Base-by-base conservation (phyloP, 1,139 yeast genomes). In the Magnusiomyces fungicola region DNA sequence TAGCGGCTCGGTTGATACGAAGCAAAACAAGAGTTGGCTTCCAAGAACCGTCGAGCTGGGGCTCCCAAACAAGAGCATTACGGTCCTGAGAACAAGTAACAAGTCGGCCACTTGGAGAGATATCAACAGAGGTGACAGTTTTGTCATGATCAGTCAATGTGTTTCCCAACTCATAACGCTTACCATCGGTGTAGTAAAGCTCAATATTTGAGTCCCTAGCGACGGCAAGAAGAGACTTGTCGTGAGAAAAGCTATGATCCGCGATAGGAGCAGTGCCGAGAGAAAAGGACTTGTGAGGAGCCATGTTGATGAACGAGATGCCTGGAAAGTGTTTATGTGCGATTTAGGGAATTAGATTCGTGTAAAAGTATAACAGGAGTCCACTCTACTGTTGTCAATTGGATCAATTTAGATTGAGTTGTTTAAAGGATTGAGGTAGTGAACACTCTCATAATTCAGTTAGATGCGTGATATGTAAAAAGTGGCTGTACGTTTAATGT, bases 61-160 rank as follows among this genome's bases (percentile, higher is more conserved):
- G 83, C 57, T 87, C 92, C 97, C 97, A 92, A 18, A 94, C 99
- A 60, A 90, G 78, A 4, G 98, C 98, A 62, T 94, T 94, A 68
- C 99, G 78, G 68, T 94, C 99, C 69, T 94, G 97, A 3, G 98
- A 90, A 66, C 97, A 90, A 27, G 98, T 92, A 61, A 92, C 94
- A 59, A 94, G 87, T 63, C 84, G 81, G 42, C 97, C 97, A 59
- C 87, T 88, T 24, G 79, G 75, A 24, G 96, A 85, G 59, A 94
- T 82, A 63, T 94, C 99, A 36, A 94, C 89, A 0, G 97, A 89
- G 12, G 98, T 92, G 45, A 94, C 94, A 2, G 94, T 81, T 67
- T 90, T 90, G 69, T 92, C 98, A 67, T 94, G 99, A 56, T 88
- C 95, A 42, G 75, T 69, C 61, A 92, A 75, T 2, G 76, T 75